Conservation (phyloP, 306 rosid species). For the Begonia masoniana region DNA sequence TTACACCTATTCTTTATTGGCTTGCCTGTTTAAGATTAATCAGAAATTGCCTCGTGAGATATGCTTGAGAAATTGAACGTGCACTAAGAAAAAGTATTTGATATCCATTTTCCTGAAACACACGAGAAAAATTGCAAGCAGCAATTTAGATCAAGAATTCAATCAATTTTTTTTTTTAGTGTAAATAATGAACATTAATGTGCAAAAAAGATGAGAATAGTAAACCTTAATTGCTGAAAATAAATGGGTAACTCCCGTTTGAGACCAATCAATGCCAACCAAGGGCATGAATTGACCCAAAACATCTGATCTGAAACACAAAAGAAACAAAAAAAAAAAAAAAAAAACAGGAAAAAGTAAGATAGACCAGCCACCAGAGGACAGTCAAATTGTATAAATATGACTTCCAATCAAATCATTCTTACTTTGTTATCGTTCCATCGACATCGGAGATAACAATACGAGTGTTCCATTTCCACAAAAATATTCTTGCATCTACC, state of each 20-base stretch:
- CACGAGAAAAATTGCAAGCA: background rate
- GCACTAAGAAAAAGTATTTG: conserved; percentile 94
- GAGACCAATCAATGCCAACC: conserved; percentile 99
- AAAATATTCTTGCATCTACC: conserved; percentile 79
- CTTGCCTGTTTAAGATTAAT: conserved; percentile 84
- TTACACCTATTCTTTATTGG: conserved; percentile 10
- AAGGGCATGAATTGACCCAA: conserved; percentile 99
- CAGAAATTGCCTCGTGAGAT: conserved; percentile 70
- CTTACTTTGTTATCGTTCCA: conserved; percentile 92
- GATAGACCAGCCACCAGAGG: background rate
- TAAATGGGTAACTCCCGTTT: conserved; percentile 86
- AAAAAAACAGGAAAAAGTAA: conserved; percentile 12
- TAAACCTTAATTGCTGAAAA: conserved; percentile 91
- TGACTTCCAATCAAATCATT: background rate
- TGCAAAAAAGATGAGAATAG: too few species aligned
- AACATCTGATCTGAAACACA: conserved; percentile 70
- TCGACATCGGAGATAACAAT: conserved; percentile 96
- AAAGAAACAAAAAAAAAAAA: conserved; percentile 5
- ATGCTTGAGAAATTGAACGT: conserved; percentile 92
- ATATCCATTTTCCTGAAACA: conserved; percentile 86
- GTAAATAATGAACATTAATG: too few species aligned
- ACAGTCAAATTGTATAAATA: background rate
- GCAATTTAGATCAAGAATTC: conserved; percentile 10
- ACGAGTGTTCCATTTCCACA: conserved; percentile 88
- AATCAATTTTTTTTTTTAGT: background rate